phyloP scores from a whole-genome alignment of 208 protist species.

The Trypanosoma conorhini region DNA sequence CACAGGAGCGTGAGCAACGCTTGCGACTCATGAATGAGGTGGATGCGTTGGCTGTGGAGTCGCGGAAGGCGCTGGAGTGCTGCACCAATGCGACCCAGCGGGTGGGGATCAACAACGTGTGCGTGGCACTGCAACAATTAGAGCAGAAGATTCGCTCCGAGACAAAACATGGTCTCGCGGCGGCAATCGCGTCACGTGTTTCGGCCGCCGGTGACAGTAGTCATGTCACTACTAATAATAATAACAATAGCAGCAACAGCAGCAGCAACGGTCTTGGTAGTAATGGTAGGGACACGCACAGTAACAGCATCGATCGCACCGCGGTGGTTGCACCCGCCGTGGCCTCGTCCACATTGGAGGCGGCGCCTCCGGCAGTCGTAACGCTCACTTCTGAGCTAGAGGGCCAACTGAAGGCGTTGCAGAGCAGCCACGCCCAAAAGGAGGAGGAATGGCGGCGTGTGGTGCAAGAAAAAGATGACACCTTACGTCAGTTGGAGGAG shows the following conservation, averaged over 20 bases:
- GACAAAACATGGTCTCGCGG: conserved; percentile 16
- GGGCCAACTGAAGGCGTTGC: not conserved
- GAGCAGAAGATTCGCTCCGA: conserved; percentile 40
- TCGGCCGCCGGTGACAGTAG: not conserved
- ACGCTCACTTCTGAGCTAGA: not conserved
- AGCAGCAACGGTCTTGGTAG: not conserved
- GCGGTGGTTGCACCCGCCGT: not conserved
- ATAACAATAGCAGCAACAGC: conserved; percentile 5
- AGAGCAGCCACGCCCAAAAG: not conserved
- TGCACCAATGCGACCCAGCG: conserved; percentile 24
- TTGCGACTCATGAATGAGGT: conserved; percentile 47
- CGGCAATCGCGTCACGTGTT: not conserved
- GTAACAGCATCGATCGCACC: not conserved
- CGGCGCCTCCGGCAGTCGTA: not conserved
- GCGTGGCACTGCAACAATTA: conserved; percentile 48
- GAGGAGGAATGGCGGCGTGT: conserved; percentile 18
- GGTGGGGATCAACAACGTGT: conserved; percentile 44
- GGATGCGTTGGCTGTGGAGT: conserved; percentile 56
- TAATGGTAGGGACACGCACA: conserved; percentile 1
- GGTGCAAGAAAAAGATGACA: conserved; percentile 24
- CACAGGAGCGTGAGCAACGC: conserved; percentile 39
- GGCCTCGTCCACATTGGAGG: not conserved
- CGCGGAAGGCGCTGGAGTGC: conserved; percentile 41
- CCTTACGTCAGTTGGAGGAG: conserved; percentile 19
- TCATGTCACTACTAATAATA: not conserved